phyloP scores from a whole-genome alignment of 2,329 filamentous ascomycete species.

The Ophiostoma piceae region DNA sequence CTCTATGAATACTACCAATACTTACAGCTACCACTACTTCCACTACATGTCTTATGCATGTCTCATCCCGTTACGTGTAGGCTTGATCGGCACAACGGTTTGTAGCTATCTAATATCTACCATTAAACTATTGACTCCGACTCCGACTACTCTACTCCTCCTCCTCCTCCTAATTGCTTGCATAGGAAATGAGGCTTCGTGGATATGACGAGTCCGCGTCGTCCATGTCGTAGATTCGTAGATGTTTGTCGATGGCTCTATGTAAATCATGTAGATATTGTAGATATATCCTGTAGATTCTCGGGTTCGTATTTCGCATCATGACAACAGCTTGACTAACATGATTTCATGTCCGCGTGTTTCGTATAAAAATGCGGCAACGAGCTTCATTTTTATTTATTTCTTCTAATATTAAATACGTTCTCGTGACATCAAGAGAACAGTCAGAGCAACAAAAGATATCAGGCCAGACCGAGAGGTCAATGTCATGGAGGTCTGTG shows the following conservation, averaged over 20 bases:
- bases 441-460: no score
- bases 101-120: not conserved
- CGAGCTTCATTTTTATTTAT: no score
- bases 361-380: no score
- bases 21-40: not conserved
- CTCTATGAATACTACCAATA: not conserved
- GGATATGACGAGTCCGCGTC: not conserved
- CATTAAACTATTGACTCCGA: not conserved
- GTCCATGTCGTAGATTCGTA: not conserved
- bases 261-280: no score
- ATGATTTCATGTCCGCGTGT: no score
- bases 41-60: conserved; percentile 4
- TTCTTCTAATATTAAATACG: no score
- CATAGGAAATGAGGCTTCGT: not conserved
- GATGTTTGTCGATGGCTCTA: not conserved
- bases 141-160: no score
- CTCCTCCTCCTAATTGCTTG: not conserved
- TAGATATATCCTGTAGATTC: no score
- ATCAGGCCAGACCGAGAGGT: not conserved
- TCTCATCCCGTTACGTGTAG: conserved; percentile 2
- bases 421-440: no score
- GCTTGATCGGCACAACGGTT: not conserved
- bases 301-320: no score
- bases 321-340: no score
- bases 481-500: not conserved